Percentiles rank a stretch among this genome's conserved stretches.
Conservation (phyloP, 768 basidiomycete genomes). For the Phylloporus scabripes region DNA sequence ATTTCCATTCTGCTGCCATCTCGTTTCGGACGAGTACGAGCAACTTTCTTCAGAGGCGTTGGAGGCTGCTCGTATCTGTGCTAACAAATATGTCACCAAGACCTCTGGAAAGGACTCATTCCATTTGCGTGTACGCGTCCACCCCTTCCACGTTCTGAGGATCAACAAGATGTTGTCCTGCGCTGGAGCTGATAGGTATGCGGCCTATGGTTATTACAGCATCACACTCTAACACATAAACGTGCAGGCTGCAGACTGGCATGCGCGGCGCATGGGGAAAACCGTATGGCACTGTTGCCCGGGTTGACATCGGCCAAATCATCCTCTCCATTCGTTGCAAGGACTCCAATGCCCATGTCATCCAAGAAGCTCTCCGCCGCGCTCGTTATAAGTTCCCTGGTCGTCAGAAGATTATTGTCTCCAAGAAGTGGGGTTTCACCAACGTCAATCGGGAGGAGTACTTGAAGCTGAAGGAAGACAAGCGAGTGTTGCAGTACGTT, state of each 20-base stretch:
- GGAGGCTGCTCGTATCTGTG: constrained; percentile 97
- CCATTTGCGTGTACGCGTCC: constrained; percentile 94
- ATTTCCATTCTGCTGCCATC: constrained; percentile 94
- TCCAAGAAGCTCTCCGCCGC: constrained; percentile 95
- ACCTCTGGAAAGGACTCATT: constrained; percentile 97
- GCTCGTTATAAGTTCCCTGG: constrained; percentile 99
- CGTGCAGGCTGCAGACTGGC: constrained; percentile 76
- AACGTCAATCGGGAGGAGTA: constrained; percentile 90
- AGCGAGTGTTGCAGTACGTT: constrained; percentile 85
- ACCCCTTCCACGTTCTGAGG: constrained; percentile 97
- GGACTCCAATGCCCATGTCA: constrained; percentile 78
- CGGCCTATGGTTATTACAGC: background rate
- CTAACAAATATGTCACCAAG: constrained; percentile 99
- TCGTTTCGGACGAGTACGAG: constrained; percentile 98
- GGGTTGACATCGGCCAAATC: constrained; percentile 96
- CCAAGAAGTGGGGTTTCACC: constrained; percentile 99
- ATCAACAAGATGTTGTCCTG: constrained; percentile 99
- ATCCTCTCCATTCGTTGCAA: constrained; percentile 90
- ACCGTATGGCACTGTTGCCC: constrained; percentile 93
- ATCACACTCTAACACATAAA: background rate
- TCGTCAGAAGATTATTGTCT: constrained; percentile 93
- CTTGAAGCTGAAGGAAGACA: constrained; percentile 80
- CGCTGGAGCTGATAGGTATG: constrained; percentile 93
- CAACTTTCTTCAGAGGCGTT: constrained; percentile 94
- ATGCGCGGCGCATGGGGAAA: constrained; percentile 99